Base-by-base conservation (phyloP, 805 yeast species). In the Candida ulmi region DNA sequence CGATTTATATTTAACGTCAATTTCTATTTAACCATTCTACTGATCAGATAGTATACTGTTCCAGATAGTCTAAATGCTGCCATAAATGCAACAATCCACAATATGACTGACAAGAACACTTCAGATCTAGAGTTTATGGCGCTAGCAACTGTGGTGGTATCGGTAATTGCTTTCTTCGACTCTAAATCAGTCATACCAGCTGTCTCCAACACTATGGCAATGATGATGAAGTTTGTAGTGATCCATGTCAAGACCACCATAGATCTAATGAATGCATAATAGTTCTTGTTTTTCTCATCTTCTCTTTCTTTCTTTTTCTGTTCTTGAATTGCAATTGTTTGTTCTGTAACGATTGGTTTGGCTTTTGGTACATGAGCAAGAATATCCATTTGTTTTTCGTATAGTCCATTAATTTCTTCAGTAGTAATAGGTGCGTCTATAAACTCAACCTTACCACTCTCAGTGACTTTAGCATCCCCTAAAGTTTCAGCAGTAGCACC, bases 41-140 rank as follows among this genome's bases (percentile, higher is more conserved):
- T 40, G 0, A 70, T 38, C 55, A 87, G 62, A 56, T 79, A 91
- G 30, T 74, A 55, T 2, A 73, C 58, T 48, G 95, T 78, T 1
- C 97, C 96, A 21, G 82, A 37, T 48, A 91, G 83, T 46, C 97
- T 69, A 60, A 87, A 81, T 7, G 81, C 72, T 0, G 98, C 96
- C 71, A 88, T 75, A 21, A 81, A 85, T 4, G 96, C 96, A 32
- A 91, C 98, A 28, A 90, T 65, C 96, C 98, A 91, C 48, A 91
- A 68, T 34, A 91, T 82, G 24, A 91, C 87, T 5, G 93, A 76
- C 60, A 91, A 72, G 58, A 88, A 91, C 7, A 80, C 65, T 30
- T 77, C 71, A 1, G 87, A 71, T 60, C 82, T 71, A 3, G 33
- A 26, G 27, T 34, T 27, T 15, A 37, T 39, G 28, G n/a, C n/a